Evolutionary conservation across 2,329 filamentous ascomycete species (phyloP).

Genomic region (Apiospora kogelbergensis): DNA sequence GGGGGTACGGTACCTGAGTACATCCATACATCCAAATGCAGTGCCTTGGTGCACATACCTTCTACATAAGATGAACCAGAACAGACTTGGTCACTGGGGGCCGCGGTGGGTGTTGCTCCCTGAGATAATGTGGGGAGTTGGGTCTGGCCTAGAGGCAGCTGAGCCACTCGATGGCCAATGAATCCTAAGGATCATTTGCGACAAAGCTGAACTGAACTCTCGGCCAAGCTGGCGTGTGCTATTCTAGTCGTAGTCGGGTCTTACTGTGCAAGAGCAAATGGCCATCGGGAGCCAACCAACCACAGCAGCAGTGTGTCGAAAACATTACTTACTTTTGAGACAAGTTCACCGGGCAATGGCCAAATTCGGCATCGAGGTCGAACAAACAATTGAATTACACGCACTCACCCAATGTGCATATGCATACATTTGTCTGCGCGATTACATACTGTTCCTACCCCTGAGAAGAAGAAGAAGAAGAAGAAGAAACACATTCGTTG

Average conservation of each 20-base stretch:
- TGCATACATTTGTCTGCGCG: neutral
- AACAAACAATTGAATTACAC: neutral
- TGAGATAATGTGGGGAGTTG: neutral
- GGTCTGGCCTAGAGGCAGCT: neutral
- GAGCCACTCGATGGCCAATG: neutral
- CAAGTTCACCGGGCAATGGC: constrained; percentile 1
- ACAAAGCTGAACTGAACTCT: neutral
- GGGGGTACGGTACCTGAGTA: neutral
- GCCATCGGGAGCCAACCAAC: neutral
- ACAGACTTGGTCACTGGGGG: neutral
- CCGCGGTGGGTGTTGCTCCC: constrained; percentile 4
- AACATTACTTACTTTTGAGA: neutral
- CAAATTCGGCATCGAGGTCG: neutral
- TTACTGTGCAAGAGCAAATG: neutral
- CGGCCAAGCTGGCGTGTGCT: neutral
- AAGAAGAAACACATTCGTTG: neutral
- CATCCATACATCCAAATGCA: too few relatives aligned
- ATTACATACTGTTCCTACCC: neutral
- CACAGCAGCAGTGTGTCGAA: neutral
- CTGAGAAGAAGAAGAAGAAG: neutral
- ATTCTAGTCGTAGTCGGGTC: neutral
- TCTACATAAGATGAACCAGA: neutral
- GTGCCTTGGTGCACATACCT: too few relatives aligned
- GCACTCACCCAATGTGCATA: neutral
- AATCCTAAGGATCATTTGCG: neutral